These are phyloP conservation scores for Phytophthora litchii DNA, from an alignment of 352 stramenopile species.

Conservation along the genomic window DNA sequence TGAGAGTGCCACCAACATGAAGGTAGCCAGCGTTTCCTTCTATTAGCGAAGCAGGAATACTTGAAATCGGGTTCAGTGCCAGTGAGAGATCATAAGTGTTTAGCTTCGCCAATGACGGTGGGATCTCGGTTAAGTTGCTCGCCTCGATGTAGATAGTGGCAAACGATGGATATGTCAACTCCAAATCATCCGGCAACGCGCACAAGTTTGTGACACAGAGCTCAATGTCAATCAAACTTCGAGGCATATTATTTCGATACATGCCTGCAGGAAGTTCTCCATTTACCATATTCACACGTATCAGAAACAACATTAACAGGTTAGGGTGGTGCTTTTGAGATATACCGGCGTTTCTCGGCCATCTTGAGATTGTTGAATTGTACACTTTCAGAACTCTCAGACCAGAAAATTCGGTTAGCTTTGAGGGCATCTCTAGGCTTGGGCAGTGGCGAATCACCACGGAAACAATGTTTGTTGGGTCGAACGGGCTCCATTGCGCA, in stretches of 20 bases:
- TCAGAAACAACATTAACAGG: slow-evolving; percentile 16
- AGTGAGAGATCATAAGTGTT: slow-evolving; percentile 19
- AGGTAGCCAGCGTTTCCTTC: slow-evolving; percentile 17
- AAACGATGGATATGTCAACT: slow-evolving; percentile 35
- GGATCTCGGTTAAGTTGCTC: slow-evolving; percentile 14
- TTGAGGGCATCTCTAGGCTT: slow-evolving; percentile 26
- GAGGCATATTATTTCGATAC: slow-evolving; percentile 2
- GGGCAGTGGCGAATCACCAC: slow-evolving; percentile 49
- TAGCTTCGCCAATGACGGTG: slow-evolving; percentile 11
- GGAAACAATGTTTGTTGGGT: slow-evolving; percentile 20
- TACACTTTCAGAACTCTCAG: slow-evolving; percentile 41
- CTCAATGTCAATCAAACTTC: slow-evolving; percentile 31
- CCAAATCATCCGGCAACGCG: slow-evolving; percentile 38
- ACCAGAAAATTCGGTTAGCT: slow-evolving; percentile 30
- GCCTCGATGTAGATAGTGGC: slow-evolving; percentile 25
- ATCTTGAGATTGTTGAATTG: slow-evolving; percentile 41
- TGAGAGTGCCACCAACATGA: slow-evolving; percentile 14
- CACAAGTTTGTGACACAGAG: slow-evolving; percentile 40
- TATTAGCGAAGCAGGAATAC: slow-evolving; percentile 10
- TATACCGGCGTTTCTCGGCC: slow-evolving; percentile 22
- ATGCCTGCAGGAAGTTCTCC: slow-evolving; percentile 17
- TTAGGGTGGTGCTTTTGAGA: slow-evolving; percentile 27
- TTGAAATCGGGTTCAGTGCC: slow-evolving; percentile 20
- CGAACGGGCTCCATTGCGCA: slow-evolving; percentile 16
- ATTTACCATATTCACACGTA: slow-evolving; percentile 22